phyloP scores from a whole-genome alignment of 2,329 filamentous ascomycete species.

The Alternaria solani region DNA sequence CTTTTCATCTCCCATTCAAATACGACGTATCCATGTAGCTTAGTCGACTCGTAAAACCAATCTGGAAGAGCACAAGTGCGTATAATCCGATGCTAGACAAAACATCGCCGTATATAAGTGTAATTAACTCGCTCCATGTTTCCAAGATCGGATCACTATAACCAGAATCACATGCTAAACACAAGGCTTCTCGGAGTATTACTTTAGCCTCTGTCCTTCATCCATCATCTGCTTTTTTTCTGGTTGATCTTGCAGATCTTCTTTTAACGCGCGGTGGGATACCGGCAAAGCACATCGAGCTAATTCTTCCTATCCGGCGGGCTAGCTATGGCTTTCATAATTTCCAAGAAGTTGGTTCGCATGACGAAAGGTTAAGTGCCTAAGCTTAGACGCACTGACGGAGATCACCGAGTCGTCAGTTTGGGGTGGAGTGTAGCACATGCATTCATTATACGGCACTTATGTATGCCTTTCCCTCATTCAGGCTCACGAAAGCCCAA shows the following conservation, averaged over 20 bases:
- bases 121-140: not conserved
- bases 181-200: not conserved
- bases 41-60: not conserved
- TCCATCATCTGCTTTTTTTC: not conserved
- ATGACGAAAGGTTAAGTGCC: not conserved
- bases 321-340: not conserved
- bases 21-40: not conserved
- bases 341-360: not conserved
- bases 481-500: conserved; percentile 4
- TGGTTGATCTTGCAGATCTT: not conserved
- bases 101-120: not conserved
- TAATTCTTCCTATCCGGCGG: not conserved
- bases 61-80: not conserved
- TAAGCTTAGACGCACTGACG: not conserved
- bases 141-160: not conserved
- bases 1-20: not conserved
- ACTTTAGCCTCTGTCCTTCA: not conserved
- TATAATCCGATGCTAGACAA: not conserved
- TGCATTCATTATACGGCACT: conserved; percentile 36
- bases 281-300: not conserved
- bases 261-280: not conserved
- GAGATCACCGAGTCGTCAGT: not conserved
- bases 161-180: not conserved
- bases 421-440: conserved; percentile 24
- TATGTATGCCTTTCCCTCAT: conserved; percentile 30